Evolutionary conservation across 2,329 filamentous ascomycete species (phyloP), one percentile per base, ranked within the genome.

Genomic region (Botrytis medusae): DNA sequence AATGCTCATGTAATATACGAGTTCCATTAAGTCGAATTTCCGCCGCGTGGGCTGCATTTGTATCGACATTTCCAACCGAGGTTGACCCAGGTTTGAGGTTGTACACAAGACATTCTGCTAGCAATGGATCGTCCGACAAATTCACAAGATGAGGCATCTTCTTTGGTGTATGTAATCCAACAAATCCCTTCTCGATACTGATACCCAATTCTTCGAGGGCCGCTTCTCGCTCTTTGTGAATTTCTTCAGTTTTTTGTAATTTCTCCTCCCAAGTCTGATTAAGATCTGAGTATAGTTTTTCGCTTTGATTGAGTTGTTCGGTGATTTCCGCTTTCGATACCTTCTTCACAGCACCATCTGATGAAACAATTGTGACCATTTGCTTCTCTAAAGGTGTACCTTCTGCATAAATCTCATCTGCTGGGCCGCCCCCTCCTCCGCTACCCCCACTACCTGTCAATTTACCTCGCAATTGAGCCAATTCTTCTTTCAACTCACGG

Each of bases 241-340:
- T 98, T 78, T 95, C 91, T 82, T 99, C 96, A 0, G 96, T 99
- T 84, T 97, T 98, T 76, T 90, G 88, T 75, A 99, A 85, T 83
- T 98, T 98, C 84, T 99, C 90, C 84, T 99, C 96, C 96, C 96
- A 99, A 0, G 96, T 99, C 84, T 99, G 95, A 80, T 99, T 99
- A 71, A 99, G 88, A 81, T 99, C 96, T 68, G 92, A 91, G 80
- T 98, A 93, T 32, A 99, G 88, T 83, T 99, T 99, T 84, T 99
- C 96, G 76, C 94, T 97, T 82, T 98, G 96, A 78, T 91, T 95
- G 40, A 99, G 86, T 82, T 99, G 97, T 82, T 99, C 96, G 9
- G 94, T 93, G 81, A 99, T 99, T 81, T 99, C 96, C 3, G 96
- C 96, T 82, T 99, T 99, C 69, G 95, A 98, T 54, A 99, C 96